phyloP scores from a whole-genome alignment of 345 rosid genomes.

The Eucalyptus pauciflora region DNA sequence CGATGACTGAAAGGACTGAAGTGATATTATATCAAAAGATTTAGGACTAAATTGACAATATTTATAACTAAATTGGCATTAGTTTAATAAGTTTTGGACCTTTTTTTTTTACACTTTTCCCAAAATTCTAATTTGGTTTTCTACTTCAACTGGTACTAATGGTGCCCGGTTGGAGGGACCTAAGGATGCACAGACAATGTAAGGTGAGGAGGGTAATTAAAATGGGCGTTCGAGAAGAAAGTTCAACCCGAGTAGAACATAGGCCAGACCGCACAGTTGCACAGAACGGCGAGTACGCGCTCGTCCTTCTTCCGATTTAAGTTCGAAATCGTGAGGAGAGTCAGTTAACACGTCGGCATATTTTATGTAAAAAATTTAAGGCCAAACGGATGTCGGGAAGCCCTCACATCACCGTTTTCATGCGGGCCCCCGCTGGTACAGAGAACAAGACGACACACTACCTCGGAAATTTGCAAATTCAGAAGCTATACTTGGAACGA shows the following conservation, averaged over 20 bases:
- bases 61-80: accelerated
- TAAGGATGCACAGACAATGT: neutral
- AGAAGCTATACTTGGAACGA: neutral
- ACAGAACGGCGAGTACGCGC: neutral
- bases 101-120: neutral
- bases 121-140: neutral
- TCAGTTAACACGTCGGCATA: neutral
- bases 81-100: too few species aligned
- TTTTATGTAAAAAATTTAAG: neutral
- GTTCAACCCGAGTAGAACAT: neutral
- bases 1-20: accelerated
- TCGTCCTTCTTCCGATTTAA: neutral
- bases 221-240: neutral
- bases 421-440: neutral
- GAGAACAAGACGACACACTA: neutral
- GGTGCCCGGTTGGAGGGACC: neutral
- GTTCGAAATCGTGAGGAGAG: neutral
- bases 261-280: neutral
- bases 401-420: accelerated
- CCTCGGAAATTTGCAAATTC: neutral
- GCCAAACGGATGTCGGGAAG: neutral
- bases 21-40: accelerated
- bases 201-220: neutral
- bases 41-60: accelerated
- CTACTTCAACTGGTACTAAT: neutral